phyloP scores from a whole-genome alignment of 169 alveolate species.

The Plasmodium sp. region DNA sequence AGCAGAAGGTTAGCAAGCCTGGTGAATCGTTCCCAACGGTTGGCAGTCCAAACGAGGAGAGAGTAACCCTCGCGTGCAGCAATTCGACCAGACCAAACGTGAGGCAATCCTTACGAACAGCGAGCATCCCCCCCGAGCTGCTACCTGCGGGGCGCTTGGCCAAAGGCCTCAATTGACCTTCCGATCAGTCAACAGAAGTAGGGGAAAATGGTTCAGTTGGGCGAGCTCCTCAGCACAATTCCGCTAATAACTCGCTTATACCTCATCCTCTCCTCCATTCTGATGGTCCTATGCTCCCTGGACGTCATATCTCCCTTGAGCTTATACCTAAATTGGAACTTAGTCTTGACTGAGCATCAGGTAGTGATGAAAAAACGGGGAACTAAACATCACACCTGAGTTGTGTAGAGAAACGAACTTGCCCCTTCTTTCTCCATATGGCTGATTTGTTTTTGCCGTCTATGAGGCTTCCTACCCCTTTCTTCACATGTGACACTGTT shows the following conservation, averaged over 20 bases:
- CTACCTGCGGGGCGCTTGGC: background rate
- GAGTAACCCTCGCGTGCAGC: background rate
- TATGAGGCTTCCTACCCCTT: background rate
- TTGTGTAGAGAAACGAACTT: background rate
- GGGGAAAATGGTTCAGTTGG: slow-evolving; percentile 52
- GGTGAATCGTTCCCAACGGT: background rate
- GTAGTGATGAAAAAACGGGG: background rate
- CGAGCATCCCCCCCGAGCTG: background rate
- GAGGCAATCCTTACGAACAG: background rate
- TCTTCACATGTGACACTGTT: background rate
- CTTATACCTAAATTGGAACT: slow-evolving; percentile 88
- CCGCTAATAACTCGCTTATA: slow-evolving; percentile 88
- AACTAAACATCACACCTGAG: background rate
- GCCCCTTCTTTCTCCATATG: background rate
- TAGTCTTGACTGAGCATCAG: slow-evolving; percentile 83
- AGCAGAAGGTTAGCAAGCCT: background rate
- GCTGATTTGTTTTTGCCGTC: background rate
- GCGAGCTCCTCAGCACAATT: slow-evolving; percentile 56
- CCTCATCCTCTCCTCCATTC: slow-evolving; percentile 83
- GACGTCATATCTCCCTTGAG: slow-evolving; percentile 88
- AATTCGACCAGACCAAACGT: background rate
- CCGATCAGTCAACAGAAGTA: background rate
- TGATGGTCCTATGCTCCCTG: slow-evolving; percentile 88
- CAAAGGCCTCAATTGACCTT: background rate
- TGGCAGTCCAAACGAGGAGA: background rate